Evolutionary conservation across 192 early-diverging fungal species (phyloP), one percentile per base, ranked within the genome.

Genomic region (Lobosporangium transversale): DNA sequence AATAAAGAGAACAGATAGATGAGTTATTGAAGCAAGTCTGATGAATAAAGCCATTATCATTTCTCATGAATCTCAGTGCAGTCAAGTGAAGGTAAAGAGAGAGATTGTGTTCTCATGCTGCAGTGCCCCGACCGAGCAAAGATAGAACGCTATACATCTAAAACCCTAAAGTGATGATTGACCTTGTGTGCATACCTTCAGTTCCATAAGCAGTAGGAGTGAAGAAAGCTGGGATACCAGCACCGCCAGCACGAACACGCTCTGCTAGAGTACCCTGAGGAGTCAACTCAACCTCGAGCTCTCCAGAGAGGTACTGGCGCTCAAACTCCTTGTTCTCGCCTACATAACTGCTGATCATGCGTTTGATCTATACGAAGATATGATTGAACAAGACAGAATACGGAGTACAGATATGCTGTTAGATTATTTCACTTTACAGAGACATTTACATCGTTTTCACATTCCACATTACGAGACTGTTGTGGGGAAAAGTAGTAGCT

Each of bases 311-410:
- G 49, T 93, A 93, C 68, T 93, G 92, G 27, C 89, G 80, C 48
- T 89, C 89, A 80, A 93, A 93, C 70, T 93, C 92, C 53, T 88
- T 85, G 84, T 93, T 93, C 61, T 93, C 90, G 47, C 90, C 92
- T 10, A 92, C 90, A 59, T 93, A 93, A 61, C 83, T 85, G n/a
- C 83, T 87, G 37, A 93, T 84, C 90, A 93, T 93, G 50, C 90
- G 87, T 68, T 90, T 91, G 82, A 93, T 89, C 71, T 75, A 63
- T 37, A 21, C 11, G 14, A 55, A 26, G 42, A 23, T 18, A 27
- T 18, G 17, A 33, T 4, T 18, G 31, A 24, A 31, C 43, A 35
- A 51, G 30, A 30, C 20, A 49, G 1, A n/a, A 12, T 21, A 6
- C 37, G 37, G 37, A 7, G 37, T n/a, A n/a, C n/a, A n/a, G n/a